Conservation (phyloP, 164 flowering plant species). For the Houttuynia cordata region DNA sequence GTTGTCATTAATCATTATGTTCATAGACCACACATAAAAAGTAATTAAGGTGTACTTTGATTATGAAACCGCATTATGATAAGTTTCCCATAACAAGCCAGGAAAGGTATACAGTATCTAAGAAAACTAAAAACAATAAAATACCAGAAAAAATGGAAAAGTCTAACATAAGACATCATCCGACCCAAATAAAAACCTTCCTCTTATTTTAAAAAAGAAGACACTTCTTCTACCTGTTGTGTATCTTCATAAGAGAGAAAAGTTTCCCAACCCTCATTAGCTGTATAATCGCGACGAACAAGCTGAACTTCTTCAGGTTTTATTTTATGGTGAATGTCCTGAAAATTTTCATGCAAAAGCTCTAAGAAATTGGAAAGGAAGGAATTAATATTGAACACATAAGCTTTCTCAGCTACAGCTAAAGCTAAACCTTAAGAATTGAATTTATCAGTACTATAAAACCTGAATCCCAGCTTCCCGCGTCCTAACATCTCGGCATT, state of each 20-base stretch:
- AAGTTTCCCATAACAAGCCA: too few species aligned
- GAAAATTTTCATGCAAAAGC: slow-evolving; percentile 4
- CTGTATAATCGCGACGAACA: slow-evolving; percentile 92
- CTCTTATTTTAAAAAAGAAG: too few species aligned
- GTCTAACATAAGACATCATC: too few species aligned
- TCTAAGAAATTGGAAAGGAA: not conserved
- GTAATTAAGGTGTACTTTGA: too few species aligned
- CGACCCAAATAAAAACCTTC: too few species aligned
- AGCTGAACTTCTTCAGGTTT: slow-evolving; percentile 94
- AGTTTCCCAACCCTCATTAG: slow-evolving; percentile 99
- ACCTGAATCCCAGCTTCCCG: slow-evolving; percentile 99
- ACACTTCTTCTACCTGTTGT: slow-evolving; percentile 56
- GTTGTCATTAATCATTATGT: too few species aligned
- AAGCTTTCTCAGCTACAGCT: not conserved
- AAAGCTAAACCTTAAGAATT: not conserved
- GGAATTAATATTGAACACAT: not conserved
- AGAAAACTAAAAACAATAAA: too few species aligned
- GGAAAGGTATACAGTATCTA: too few species aligned
- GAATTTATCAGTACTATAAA: not conserved
- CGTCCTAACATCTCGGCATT: slow-evolving; percentile 98
- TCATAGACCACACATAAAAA: too few species aligned
- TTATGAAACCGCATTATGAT: too few species aligned
- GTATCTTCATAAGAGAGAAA: slow-evolving; percentile 95
- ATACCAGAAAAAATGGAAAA: too few species aligned
- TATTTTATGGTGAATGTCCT: slow-evolving; percentile 95